phyloP scores from a whole-genome alignment of 2,329 filamentous ascomycete genomes.

The Trichoderma guizhouense region DNA sequence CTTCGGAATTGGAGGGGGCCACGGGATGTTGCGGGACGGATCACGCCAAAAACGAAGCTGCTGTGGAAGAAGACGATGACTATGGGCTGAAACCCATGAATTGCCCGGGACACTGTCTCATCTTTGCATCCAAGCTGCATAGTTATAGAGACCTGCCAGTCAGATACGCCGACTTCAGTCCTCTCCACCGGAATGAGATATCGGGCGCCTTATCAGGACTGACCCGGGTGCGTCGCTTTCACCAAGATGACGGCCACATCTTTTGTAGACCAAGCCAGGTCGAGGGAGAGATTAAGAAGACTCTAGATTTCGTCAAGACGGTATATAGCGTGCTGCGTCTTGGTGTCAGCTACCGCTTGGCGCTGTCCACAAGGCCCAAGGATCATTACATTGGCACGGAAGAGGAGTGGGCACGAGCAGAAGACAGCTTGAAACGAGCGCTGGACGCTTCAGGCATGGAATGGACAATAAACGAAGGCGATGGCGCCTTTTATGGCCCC shows the following conservation, averaged over 20 bases:
- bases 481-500: conserved; percentile 87
- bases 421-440: conserved; percentile 39
- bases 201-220: conserved; percentile 78
- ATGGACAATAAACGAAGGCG: conserved; percentile 75
- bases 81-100: conserved; percentile 93
- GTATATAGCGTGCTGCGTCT: conserved; percentile 69
- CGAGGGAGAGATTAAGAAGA: conserved; percentile 67
- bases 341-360: conserved; percentile 65
- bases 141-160: conserved; percentile 80
- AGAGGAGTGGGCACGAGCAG: conserved; percentile 57
- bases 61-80: conserved; percentile 66
- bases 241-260: conserved; percentile 89
- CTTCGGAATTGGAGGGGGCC: not conserved
- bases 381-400: conserved; percentile 73
- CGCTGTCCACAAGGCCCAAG: conserved; percentile 73
- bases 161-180: conserved; percentile 82
- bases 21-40: conserved; percentile 34
- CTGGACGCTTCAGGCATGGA: conserved; percentile 64
- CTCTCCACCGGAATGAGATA: conserved; percentile 81
- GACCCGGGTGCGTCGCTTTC: conserved; percentile 80
- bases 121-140: conserved; percentile 70
- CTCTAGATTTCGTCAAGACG: conserved; percentile 69
- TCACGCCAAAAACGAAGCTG: conserved; percentile 35
- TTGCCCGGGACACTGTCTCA: conserved; percentile 81
- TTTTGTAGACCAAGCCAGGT: conserved; percentile 80